A percentile compares a stretch with the other conserved stretches of the same genome.
Evolutionary conservation across 305 asterid genomes (phyloP).

Genomic region (Plantago rigida): DNA sequence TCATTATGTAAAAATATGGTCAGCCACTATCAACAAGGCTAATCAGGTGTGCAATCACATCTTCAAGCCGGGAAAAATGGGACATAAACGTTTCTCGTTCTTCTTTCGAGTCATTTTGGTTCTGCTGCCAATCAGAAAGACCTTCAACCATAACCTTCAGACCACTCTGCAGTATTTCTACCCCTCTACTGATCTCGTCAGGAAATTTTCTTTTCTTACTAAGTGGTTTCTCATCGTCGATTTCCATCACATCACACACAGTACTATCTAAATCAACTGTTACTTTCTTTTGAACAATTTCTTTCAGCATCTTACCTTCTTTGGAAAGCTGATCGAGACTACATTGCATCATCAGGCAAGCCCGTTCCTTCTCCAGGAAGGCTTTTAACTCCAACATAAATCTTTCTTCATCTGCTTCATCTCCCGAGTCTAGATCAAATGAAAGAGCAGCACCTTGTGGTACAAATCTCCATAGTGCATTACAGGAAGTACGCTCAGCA

Average conservation of each 20-base stretch:
- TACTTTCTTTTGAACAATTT: conserved; percentile 23
- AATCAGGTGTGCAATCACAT: conserved; percentile 57
- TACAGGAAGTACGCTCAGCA: conserved; percentile 70
- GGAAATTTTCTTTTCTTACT: conserved; percentile 76
- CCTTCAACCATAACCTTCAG: conserved; percentile 68
- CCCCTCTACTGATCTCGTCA: conserved; percentile 64
- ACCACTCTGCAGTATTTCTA: conserved; percentile 68
- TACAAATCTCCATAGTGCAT: conserved; percentile 80
- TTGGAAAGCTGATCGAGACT: conserved; percentile 35
- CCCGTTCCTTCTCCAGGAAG: conserved; percentile 71
- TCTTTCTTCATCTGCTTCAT: conserved; percentile 56
- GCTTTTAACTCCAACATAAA: conserved; percentile 75
- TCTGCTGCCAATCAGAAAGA: conserved; percentile 58
- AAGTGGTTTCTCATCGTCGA: conserved; percentile 44
- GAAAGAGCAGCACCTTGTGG: conserved; percentile 89
- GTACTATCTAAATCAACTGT: conserved; percentile 26
- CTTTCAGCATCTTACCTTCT: conserved; percentile 55
- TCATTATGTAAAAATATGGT: not conserved
- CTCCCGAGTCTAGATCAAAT: conserved; percentile 62
- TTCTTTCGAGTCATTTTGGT: conserved; percentile 41
- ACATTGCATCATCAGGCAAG: conserved; percentile 32
- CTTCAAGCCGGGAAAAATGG: conserved; percentile 65
- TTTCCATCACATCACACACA: conserved; percentile 50
- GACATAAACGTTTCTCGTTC: conserved; percentile 45
- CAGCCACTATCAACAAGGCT: conserved; percentile 43